These are phyloP conservation scores for Lodderomyces theae DNA, from an alignment of 1,139 yeast species.

Conservation along the genomic window DNA sequence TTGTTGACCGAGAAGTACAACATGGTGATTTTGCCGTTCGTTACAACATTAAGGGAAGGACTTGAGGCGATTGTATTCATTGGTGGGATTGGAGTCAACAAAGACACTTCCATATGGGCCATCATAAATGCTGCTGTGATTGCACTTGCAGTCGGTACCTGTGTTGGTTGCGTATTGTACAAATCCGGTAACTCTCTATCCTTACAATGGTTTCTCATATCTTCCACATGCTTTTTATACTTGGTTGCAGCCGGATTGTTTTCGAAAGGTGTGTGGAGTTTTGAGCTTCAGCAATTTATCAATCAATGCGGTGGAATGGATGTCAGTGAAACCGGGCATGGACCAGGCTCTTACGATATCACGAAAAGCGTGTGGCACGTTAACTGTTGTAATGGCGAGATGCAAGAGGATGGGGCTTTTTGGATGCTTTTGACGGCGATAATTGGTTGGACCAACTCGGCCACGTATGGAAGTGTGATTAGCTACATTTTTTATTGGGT, in stretches of 20 bases:
- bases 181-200: conserved; percentile 44
- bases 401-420: conserved; percentile 43
- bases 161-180: conserved; percentile 37
- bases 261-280: conserved; percentile 47
- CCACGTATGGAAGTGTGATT: conserved; percentile 45
- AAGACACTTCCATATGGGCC: conserved; percentile 34
- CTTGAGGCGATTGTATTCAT: conserved; percentile 48
- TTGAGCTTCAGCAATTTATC: conserved; percentile 42
- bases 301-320: conserved; percentile 43
- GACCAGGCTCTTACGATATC: conserved; percentile 48
- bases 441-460: conserved; percentile 50
- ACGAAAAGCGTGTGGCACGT: conserved; percentile 45
- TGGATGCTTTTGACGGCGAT: conserved; percentile 49
- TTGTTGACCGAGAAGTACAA: conserved; percentile 34
- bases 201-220: conserved; percentile 39
- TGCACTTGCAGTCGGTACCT: conserved; percentile 33
- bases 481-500: conserved; percentile 40
- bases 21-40: conserved; percentile 43
- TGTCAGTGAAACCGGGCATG: conserved; percentile 48
- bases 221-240: conserved; percentile 42
- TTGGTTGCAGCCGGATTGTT: conserved; percentile 46
- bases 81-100: conserved; percentile 48
- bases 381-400: conserved; percentile 45
- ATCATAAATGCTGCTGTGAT: conserved; percentile 29
- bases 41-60: conserved; percentile 48